These are phyloP conservation scores for Forsythia suspensa DNA, from an alignment of 257 asterid species.

Conservation along the genomic window DNA sequence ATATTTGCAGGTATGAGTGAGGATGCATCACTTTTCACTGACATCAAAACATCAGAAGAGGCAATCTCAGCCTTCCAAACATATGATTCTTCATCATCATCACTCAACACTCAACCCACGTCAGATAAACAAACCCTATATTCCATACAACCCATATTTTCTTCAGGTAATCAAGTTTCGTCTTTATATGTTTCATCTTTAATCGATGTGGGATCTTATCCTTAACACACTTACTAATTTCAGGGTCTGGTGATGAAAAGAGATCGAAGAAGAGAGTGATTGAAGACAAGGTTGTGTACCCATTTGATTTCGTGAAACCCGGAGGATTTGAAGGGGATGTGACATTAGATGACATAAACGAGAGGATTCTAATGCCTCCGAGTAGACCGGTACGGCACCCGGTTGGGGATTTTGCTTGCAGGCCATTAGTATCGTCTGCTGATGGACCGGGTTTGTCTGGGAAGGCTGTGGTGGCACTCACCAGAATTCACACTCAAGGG, in stretches of 20 bases:
- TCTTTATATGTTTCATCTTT: neutral
- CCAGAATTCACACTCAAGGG: conserved; percentile 85
- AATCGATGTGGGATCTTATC: neutral
- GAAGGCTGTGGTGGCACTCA: conserved; percentile 83
- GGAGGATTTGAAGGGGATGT: conserved; percentile 76
- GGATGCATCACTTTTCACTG: conserved; percentile 33
- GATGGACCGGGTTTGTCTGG: conserved; percentile 90
- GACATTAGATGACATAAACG: conserved; percentile 78
- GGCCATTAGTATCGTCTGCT: conserved; percentile 56
- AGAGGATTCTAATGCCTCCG: conserved; percentile 87
- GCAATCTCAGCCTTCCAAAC: conserved; percentile 37
- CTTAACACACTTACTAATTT: neutral
- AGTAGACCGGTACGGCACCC: conserved; percentile 86
- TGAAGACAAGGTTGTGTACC: conserved; percentile 62
- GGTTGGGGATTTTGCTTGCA: conserved; percentile 87
- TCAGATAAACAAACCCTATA: conserved; percentile 42
- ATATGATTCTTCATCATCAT: conserved; percentile 43
- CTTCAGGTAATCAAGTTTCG: conserved; percentile 40
- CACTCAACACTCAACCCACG: conserved; percentile 29
- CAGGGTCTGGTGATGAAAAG: conserved; percentile 36
- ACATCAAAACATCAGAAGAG: conserved; percentile 43
- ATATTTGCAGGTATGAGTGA: conserved; percentile 21
- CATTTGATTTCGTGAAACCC: conserved; percentile 86
- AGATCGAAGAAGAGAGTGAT: conserved; percentile 36
- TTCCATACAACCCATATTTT: conserved; percentile 38